These are phyloP conservation scores for Rhizoclosmatium globosum DNA, from an alignment of 192 early-diverging fungal species.

Conservation along the genomic window DNA sequence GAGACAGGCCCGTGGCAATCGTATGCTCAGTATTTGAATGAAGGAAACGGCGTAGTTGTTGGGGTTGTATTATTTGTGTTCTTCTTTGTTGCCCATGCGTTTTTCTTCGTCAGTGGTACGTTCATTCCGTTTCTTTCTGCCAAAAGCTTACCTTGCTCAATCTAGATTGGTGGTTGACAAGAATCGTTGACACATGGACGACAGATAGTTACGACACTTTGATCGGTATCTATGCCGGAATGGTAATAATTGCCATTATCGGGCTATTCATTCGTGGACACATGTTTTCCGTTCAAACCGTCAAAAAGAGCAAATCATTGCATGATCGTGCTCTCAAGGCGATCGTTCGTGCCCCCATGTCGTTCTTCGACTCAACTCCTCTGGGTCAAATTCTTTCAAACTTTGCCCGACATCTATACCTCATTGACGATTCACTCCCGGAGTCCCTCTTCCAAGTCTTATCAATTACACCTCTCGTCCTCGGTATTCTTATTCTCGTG, in stretches of 20 bases:
- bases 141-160: not conserved
- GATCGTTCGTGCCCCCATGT: constrained; percentile 61
- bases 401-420: constrained; percentile 62
- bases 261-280: constrained; percentile 64
- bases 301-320: constrained; percentile 62
- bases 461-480: constrained; percentile 57
- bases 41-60: constrained; percentile 50
- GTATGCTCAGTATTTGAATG: constrained; percentile 49
- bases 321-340: constrained; percentile 56
- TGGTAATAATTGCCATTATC: constrained; percentile 56
- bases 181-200: not conserved
- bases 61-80: constrained; percentile 49
- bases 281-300: constrained; percentile 57
- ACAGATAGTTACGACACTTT: constrained; percentile 51
- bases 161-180: constrained; percentile 47
- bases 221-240: constrained; percentile 65
- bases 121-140: constrained; percentile 4
- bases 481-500: constrained; percentile 67
- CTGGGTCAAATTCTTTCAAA: constrained; percentile 63
- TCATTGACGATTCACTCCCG: constrained; percentile 60
- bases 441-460: constrained; percentile 62
- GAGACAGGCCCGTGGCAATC: constrained; percentile 24
- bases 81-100: constrained; percentile 67
- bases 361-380: constrained; percentile 66
- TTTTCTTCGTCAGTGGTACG: constrained; percentile 52